Base-by-base conservation (phyloP, 257 asterid genomes). In the Gentiana dahurica region DNA sequence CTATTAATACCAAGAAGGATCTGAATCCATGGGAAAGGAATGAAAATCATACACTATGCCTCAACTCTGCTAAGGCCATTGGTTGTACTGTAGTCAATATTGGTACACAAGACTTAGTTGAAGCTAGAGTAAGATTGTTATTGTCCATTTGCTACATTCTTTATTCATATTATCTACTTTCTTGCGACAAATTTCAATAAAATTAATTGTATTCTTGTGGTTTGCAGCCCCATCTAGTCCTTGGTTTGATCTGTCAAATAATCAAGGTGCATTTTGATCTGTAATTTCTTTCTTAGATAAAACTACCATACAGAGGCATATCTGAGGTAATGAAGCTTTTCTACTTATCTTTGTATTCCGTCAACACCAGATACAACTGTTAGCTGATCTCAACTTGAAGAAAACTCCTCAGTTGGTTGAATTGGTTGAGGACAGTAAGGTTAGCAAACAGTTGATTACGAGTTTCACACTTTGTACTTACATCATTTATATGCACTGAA, bases 1-100 rank as follows among this genome's bases (percentile, higher is more conserved):
- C 97, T 33, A 80, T 89, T 58, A 89, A 89, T 71, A 89, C 86
- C 51, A 89, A 89, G 82, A 84, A 72, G 62, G 59, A 75, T 55
- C 90, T 89, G 52, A 89, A 89, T 68, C 97, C 95, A 13, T 89
- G 97, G 97, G 97, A 89, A 80, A 84, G 89, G 77, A 89, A 89
- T 55, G 97, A 89, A 82, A 89, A 86, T 73, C 97, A 86, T 62
- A 89, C 97, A 52, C 73, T 89, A 36, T 80, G 97, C 81, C 95
- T 89, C 66, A 89, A 89, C 73, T 89, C 97, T 58, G 95, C 95
- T 63, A 89, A 86, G 86, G 97, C 95, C 60, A 84, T 89, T 67
- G 95, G 97, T 57, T 89, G 97, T 54, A 89, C 97, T 24, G 79
- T 86, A 55, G 97, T 89, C 74, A 89, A 89, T 71, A 86, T 83